Evolutionary conservation across 768 basidiomycete genomes (phyloP).

Genomic region (Podaxis sp.): DNA sequence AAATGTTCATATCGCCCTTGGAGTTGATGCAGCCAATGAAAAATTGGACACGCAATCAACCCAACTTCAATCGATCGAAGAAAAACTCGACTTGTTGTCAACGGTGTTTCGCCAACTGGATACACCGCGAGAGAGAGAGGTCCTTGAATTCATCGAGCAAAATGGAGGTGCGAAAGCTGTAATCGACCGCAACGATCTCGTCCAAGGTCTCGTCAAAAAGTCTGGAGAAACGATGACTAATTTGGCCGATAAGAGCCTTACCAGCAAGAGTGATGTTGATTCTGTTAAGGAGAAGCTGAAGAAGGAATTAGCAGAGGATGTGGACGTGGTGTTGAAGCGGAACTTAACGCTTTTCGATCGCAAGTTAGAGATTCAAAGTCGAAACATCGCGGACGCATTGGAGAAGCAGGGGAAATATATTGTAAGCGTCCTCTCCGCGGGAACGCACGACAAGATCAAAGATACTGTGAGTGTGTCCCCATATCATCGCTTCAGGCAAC

Average conservation of each 20-base stretch:
- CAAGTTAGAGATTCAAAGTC: slow-evolving; percentile 43
- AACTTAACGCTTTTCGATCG: slow-evolving; percentile 41
- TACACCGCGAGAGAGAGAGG: slow-evolving; percentile 34
- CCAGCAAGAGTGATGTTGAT: neutral
- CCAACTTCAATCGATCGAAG: slow-evolving; percentile 20
- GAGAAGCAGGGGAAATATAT: slow-evolving; percentile 12
- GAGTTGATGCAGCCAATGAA: slow-evolving; percentile 29
- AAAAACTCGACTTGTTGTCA: slow-evolving; percentile 28
- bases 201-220: slow-evolving; percentile 27
- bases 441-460: slow-evolving; percentile 40
- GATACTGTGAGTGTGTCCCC: slow-evolving; percentile 27
- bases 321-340: slow-evolving; percentile 29
- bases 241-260: slow-evolving; percentile 15
- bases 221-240: slow-evolving; percentile 25
- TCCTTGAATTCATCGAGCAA: slow-evolving; percentile 32
- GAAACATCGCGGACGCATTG: slow-evolving; percentile 5
- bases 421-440: slow-evolving; percentile 15
- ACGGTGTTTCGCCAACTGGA: slow-evolving; percentile 33
- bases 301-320: slow-evolving; percentile 32
- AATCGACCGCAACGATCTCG: slow-evolving; percentile 26
- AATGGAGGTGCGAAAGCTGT: slow-evolving; percentile 34
- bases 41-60: slow-evolving; percentile 22
- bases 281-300: slow-evolving; percentile 21
- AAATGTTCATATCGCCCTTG: slow-evolving; percentile 31
- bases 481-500: neutral